Percentiles rank a stretch among this genome's conserved stretches.
Evolutionary conservation across 2,329 filamentous ascomycete species (phyloP).

Genomic region (Sporothrix inflata): DNA sequence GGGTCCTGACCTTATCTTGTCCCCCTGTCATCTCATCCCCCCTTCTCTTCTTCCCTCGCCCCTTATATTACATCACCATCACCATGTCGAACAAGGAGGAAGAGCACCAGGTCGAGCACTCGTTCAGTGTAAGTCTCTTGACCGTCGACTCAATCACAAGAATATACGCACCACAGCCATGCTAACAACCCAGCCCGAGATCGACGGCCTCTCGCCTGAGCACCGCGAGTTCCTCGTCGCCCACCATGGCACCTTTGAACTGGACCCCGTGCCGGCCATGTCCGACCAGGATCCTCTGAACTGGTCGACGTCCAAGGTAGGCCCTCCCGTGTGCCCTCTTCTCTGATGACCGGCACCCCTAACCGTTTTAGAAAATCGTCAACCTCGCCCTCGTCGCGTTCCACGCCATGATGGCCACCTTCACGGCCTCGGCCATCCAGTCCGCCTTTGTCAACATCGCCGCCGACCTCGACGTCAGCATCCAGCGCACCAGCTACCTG

Average conservation of each 20-base stretch:
- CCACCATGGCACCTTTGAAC: slow-evolving; percentile 26
- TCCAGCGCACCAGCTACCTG: slow-evolving; percentile 57
- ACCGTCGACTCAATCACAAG: not conserved
- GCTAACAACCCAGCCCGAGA: slow-evolving; percentile 15
- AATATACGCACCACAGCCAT: not conserved
- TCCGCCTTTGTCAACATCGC: slow-evolving; percentile 58
- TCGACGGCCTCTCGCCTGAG: slow-evolving; percentile 18
- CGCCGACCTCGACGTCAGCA: slow-evolving; percentile 50
- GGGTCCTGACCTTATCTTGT: too few species aligned
- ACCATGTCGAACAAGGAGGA: slow-evolving; percentile 21
- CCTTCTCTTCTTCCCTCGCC: not conserved
- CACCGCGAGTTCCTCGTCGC: slow-evolving; percentile 22
- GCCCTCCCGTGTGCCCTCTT: too few species aligned
- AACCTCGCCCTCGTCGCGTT: slow-evolving; percentile 60
- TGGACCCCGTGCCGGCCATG: slow-evolving; percentile 28
- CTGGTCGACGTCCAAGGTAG: slow-evolving; percentile 26
- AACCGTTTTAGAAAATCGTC: slow-evolving; percentile 48
- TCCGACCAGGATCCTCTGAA: slow-evolving; percentile 24
- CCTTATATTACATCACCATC: not conserved
- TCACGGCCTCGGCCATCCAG: slow-evolving; percentile 58
- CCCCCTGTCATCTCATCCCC: not conserved
- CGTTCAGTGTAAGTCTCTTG: slow-evolving; percentile 7
- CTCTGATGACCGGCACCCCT: too few species aligned
- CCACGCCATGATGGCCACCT: slow-evolving; percentile 61
- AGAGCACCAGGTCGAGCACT: slow-evolving; percentile 19